phyloP scores from a whole-genome alignment of 2,329 filamentous ascomycete genomes.

The Neonectria faginata region DNA sequence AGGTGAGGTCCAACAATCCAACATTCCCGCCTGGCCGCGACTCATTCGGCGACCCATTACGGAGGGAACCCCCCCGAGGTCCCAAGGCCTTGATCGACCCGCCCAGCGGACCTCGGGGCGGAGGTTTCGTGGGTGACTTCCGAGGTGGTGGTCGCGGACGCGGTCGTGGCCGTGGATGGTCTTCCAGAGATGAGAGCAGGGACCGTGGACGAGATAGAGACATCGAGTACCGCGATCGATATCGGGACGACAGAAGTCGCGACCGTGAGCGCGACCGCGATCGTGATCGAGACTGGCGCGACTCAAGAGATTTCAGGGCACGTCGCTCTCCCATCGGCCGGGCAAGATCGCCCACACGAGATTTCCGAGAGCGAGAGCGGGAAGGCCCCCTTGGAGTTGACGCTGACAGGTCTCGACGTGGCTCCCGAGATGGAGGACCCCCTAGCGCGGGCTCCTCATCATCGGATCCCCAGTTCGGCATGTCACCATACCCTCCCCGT shows the following conservation, averaged over 20 bases:
- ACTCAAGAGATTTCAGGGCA: conserved; percentile 52
- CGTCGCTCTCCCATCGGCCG: conserved; percentile 71
- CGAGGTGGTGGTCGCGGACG: conserved; percentile 63
- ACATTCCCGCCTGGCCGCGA: conserved; percentile 72
- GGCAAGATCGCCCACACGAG: conserved; percentile 74
- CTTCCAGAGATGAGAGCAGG: conserved; percentile 69
- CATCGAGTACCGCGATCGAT: conserved; percentile 69
- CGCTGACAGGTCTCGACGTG: conserved; percentile 73
- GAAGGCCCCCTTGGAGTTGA: conserved; percentile 73
- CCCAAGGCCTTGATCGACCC: conserved; percentile 82
- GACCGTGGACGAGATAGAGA: conserved; percentile 71
- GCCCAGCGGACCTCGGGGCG: conserved; percentile 74
- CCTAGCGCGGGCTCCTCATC: conserved; percentile 77
- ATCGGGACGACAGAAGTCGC: conserved; percentile 69
- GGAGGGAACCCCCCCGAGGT: conserved; percentile 81
- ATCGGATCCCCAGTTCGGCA: conserved; percentile 73
- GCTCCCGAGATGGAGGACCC: conserved; percentile 76
- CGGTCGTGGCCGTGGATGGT: conserved; percentile 69
- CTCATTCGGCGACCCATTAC: conserved; percentile 64
- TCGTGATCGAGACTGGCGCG: conserved; percentile 61
- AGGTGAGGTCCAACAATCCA: conserved; percentile 66
- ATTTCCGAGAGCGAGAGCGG: conserved; percentile 70
- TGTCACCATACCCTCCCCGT: conserved; percentile 63
- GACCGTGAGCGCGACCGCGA: conserved; percentile 71
- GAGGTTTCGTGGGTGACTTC: conserved; percentile 74